These are phyloP conservation scores for Rachicladosporium sp. DNA, from an alignment of 2,329 filamentous ascomycete species.

Conservation along the genomic window DNA sequence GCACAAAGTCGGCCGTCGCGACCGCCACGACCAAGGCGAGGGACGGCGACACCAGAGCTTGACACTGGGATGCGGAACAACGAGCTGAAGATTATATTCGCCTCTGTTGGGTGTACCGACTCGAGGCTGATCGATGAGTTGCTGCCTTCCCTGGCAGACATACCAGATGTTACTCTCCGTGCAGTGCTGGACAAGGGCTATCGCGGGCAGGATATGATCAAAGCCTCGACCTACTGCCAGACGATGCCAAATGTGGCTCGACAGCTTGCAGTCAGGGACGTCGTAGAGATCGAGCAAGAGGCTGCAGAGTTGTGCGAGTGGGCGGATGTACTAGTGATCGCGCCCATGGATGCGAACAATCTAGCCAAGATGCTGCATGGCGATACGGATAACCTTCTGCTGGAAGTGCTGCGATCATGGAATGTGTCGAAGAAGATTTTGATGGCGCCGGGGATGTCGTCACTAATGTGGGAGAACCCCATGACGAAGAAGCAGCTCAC, in stretches of 20 bases:
- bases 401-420: constrained; percentile 77
- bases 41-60: too few relatives aligned
- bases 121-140: constrained; percentile 18
- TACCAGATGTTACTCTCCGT: constrained; percentile 23
- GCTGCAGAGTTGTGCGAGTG: constrained; percentile 65
- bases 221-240: constrained; percentile 19
- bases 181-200: constrained; percentile 24
- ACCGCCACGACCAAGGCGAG: too few relatives aligned
- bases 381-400: constrained; percentile 64
- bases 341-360: constrained; percentile 72
- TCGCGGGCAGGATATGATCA: constrained; percentile 21
- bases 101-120: constrained; percentile 23
- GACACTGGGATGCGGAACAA: constrained; percentile 3
- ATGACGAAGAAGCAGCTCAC: constrained; percentile 77
- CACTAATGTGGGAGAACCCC: constrained; percentile 79
- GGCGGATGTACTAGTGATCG: constrained; percentile 76
- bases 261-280: constrained; percentile 10
- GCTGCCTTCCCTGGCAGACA: constrained; percentile 19
- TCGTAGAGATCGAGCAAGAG: constrained; percentile 24
- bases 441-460: constrained; percentile 79
- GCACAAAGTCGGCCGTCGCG: too few relatives aligned
- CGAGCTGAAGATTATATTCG: constrained; percentile 23
- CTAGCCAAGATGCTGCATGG: constrained; percentile 81
- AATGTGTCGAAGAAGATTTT: constrained; percentile 74
- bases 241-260: constrained; percentile 20